Percentiles rank a stretch among this genome's conserved stretches.
Evolutionary conservation across 129 eudicot species (phyloP).

Genomic region (Logfia minima): DNA sequence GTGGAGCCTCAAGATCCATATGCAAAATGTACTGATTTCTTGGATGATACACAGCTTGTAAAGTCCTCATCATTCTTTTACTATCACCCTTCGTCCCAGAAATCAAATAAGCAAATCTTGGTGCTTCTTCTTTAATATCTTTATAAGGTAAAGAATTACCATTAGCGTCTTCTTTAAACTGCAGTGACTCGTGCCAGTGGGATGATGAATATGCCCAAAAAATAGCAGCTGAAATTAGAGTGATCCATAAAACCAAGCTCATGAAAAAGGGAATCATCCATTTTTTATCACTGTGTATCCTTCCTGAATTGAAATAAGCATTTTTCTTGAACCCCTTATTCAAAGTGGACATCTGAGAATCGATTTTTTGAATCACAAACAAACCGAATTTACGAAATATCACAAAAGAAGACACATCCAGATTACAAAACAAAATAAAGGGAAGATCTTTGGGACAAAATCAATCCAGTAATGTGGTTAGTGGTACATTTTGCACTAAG

Average conservation of each 20-base stretch:
- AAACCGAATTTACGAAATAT: neutral
- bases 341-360: neutral
- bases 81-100: constrained; percentile 87
- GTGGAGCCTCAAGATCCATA: constrained; percentile 84
- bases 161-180: constrained; percentile 42
- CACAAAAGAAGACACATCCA: too few relatives aligned
- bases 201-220: constrained; percentile 36
- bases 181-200: neutral
- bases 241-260: constrained; percentile 55
- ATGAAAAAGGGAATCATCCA: constrained; percentile 71
- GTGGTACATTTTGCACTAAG: neutral
- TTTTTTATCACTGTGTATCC: constrained; percentile 43
- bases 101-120: constrained; percentile 73
- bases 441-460: neutral
- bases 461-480: neutral
- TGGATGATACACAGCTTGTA: constrained; percentile 83
- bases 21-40: constrained; percentile 80
- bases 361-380: too few relatives aligned
- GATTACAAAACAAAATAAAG: neutral
- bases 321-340: neutral
- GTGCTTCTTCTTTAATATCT: constrained; percentile 35
- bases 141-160: constrained; percentile 37
- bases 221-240: constrained; percentile 50
- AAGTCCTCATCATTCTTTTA: constrained; percentile 72
- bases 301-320: neutral